Evolutionary conservation across 371 early-diverging fungal genomes (phyloP), one percentile per base, ranked within the genome.

Genomic region (Blakeslea trispora): DNA sequence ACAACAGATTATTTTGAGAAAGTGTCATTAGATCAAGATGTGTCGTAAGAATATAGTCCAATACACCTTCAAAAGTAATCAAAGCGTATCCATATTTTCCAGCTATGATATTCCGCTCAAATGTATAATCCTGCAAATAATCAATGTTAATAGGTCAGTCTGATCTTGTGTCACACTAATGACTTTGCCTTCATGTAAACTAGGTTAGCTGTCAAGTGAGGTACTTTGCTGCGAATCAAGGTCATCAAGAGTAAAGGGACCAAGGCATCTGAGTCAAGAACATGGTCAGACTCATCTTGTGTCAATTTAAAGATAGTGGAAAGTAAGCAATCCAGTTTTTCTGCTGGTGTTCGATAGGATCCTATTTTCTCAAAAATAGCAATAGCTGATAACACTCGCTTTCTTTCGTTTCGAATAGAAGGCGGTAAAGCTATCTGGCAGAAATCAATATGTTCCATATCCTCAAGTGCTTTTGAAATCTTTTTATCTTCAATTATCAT

Each of bases 41-140:
- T 28, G 74, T 68, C 10, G 71, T 63, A 18, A 69, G 57, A 8
- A 84, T 71, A 45, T 82, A 84, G 3, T 76, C 72, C 7, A 81
- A 46, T 2, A 79, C 81, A 0, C 72, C 82, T 39, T 84, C 84
- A 45, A 84, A 52, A 5, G 84, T 81, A 23, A 79, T 81, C 13
- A 84, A 60, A 1, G 81, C 75, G 57, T 79, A 84, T 5, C 82
- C 84, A 41, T 75, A 74, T 47, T 68, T 64, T n/a, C 84, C 84
- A 11, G 56, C 50, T 0, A 61, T 50, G 1, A 78, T 45, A 40
- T 79, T 69, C 32, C 65, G 59, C 44, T 79, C 74, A 32, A 81
- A 74, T 1, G 75, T 68, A 56, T 75, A 84, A 39, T 84, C 78
- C 67, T 77, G 58, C 17, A 18, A 13, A 6, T 45, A 15, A 28